Percentiles rank a stretch among this genome's conserved stretches.
Conservation (phyloP, 2,329 filamentous ascomycete species). For the Penicillium corylophilum region DNA sequence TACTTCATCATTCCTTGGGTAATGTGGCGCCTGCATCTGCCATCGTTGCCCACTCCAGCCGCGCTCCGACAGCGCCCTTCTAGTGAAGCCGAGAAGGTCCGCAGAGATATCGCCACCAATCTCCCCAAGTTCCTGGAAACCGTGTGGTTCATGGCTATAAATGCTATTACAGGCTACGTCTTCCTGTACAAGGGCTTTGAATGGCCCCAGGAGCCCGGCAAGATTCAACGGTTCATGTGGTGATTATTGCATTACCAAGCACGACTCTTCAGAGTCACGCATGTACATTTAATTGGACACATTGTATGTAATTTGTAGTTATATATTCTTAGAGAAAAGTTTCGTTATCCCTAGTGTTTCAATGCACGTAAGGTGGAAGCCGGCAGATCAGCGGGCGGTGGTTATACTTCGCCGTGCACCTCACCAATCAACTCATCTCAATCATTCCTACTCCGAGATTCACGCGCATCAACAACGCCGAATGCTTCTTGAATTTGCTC, state of each 20-base stretch:
- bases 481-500: neutral
- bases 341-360: neutral
- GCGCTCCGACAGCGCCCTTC: conserved; percentile 27
- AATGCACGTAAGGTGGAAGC: neutral
- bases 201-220: conserved; percentile 59
- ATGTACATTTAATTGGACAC: conserved; percentile 4
- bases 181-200: conserved; percentile 58
- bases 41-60: conserved; percentile 42
- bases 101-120: conserved; percentile 28
- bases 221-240: conserved; percentile 62
- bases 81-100: conserved; percentile 24
- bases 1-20: conserved; percentile 97
- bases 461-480: neutral
- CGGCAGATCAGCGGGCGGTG: neutral
- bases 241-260: conserved; percentile 24
- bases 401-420: neutral
- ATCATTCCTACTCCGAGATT: neutral
- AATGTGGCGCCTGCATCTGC: conserved; percentile 81
- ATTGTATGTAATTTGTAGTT: neutral
- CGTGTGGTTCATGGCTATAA: conserved; percentile 56
- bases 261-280: neutral
- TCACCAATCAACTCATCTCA: neutral
- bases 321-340: neutral
- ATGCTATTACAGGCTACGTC: conserved; percentile 53
- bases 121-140: conserved; percentile 51